Conservation (phyloP, 345 rosid genomes). For the Turnera subulata region DNA sequence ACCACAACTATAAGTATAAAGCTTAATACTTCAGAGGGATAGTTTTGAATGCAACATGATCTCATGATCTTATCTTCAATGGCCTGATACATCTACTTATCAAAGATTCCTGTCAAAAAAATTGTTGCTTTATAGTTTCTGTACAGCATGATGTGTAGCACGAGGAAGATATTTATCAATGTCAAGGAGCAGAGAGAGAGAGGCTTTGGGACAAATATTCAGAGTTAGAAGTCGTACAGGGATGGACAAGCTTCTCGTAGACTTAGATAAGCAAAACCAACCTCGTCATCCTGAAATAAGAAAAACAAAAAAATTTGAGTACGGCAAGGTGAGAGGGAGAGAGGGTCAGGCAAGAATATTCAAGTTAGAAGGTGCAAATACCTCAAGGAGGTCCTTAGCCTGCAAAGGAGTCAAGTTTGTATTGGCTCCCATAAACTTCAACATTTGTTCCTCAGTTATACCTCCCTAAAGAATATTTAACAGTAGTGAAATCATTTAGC, state of each 20-base stretch:
- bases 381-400: conserved; percentile 92
- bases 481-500: conserved; percentile 9
- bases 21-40: too few relatives aligned
- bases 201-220: conserved; percentile 15
- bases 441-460: conserved; percentile 94
- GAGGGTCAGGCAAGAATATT: neutral
- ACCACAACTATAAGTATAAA: too few relatives aligned
- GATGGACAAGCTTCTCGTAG: conserved; percentile 87
- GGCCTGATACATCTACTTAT: too few relatives aligned
- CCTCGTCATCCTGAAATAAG: conserved; percentile 61
- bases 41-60: too few relatives aligned
- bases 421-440: conserved; percentile 94
- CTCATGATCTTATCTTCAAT: too few relatives aligned
- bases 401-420: conserved; percentile 61
- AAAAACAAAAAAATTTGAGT: conserved; percentile 8
- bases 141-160: too few relatives aligned
- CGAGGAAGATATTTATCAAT: neutral
- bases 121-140: too few relatives aligned
- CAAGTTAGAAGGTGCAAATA: conserved; percentile 24
- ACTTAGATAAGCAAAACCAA: conserved; percentile 93
- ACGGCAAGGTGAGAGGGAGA: conserved; percentile 1
- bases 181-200: conserved; percentile 7
- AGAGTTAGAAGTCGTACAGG: conserved; percentile 48
- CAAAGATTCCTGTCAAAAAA: too few relatives aligned
- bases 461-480: conserved; percentile 55